phyloP scores from a whole-genome alignment of 2,329 filamentous ascomycete genomes.

The Colletotrichum coccodes region DNA sequence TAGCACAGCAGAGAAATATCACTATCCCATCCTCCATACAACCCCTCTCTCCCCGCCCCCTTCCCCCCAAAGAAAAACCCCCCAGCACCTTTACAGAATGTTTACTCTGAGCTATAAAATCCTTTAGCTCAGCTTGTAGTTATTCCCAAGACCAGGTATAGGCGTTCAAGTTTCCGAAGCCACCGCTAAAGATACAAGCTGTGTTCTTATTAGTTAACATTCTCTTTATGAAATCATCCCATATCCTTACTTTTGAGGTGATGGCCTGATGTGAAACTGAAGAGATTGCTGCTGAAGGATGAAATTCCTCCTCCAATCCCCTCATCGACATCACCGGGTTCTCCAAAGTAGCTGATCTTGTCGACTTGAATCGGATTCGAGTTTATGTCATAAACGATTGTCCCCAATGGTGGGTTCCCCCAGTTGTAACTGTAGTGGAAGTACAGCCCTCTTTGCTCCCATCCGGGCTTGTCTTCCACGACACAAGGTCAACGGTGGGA shows the following conservation, averaged over 20 bases:
- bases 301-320: background rate
- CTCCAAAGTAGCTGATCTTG: conserved; percentile 2
- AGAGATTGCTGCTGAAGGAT: background rate
- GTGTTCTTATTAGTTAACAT: background rate
- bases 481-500: background rate
- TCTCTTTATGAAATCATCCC: background rate
- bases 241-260: background rate
- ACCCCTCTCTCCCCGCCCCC: too few species aligned
- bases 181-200: background rate
- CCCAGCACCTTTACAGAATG: too few species aligned
- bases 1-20: too few species aligned
- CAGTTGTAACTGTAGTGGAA: background rate
- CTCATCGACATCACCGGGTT: background rate
- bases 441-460: background rate
- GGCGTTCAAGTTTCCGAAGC: background rate
- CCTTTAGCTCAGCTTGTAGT: background rate
- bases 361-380: background rate
- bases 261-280: background rate
- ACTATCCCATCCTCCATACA: too few species aligned
- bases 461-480: background rate
- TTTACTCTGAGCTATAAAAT: too few species aligned
- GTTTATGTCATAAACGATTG: background rate
- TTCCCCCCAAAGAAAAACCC: too few species aligned
- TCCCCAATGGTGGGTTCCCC: background rate
- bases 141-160: background rate